A percentile compares a stretch with the other conserved stretches of the same genome.
phyloP scores from a whole-genome alignment of 139 green algal species.

The Closterium sp. region DNA sequence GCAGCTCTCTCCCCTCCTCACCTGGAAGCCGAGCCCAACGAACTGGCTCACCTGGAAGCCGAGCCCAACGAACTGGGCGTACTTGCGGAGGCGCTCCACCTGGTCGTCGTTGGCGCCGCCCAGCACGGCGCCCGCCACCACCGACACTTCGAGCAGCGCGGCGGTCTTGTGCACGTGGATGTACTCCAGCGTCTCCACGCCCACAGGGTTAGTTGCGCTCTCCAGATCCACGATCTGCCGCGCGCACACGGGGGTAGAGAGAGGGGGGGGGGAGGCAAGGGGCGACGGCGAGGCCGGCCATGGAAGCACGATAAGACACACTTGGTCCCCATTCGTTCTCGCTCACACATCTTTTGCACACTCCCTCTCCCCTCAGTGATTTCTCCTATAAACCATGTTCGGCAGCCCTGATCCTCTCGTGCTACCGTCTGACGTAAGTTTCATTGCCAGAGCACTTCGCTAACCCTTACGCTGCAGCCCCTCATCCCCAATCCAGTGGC shows the following conservation, averaged over 20 bases:
- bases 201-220: conserved; percentile 74
- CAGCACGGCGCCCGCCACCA: conserved; percentile 86
- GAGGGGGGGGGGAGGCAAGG: no score
- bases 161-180: conserved; percentile 99
- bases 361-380: no score
- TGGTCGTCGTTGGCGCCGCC: conserved; percentile 75
- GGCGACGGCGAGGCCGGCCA: no score
- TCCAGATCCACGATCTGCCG: conserved; percentile 85
- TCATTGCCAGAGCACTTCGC: neutral
- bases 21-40: conserved; percentile 93
- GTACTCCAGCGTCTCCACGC: conserved; percentile 91
- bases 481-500: neutral
- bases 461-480: neutral
- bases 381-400: no score
- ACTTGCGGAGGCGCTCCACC: conserved; percentile 87
- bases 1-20: no score
- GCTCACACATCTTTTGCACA: no score
- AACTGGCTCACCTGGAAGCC: conserved; percentile 86
- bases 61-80: conserved; percentile 90
- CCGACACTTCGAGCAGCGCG: conserved; percentile 91
- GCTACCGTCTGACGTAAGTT: neutral
- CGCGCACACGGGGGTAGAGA: neutral
- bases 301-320: no score
- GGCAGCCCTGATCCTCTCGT: no score
- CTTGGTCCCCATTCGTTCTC: no score